Conservation (phyloP, 148 eudicot genomes). For the Diospyros kaki region DNA sequence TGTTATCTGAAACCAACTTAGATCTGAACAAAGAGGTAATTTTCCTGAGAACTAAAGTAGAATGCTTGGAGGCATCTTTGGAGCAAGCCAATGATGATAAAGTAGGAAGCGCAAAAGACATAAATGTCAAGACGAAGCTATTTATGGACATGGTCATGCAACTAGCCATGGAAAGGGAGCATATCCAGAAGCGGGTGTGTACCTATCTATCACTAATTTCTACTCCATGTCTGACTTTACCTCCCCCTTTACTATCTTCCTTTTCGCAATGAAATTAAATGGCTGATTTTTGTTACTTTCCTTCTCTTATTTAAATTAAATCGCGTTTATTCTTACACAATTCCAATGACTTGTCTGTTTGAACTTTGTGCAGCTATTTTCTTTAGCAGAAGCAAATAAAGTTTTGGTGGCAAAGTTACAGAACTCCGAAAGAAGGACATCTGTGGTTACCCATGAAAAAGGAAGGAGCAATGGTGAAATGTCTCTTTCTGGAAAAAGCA, state of each 20-base stretch:
- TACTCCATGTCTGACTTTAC: background rate
- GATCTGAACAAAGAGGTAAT: conserved; percentile 54
- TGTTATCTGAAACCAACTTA: conserved; percentile 52
- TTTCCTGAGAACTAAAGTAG: conserved; percentile 40
- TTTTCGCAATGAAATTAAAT: background rate
- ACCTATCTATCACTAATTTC: background rate
- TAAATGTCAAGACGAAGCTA: conserved; percentile 43
- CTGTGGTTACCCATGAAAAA: conserved; percentile 17
- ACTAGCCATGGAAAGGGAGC: conserved; percentile 75
- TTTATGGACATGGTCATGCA: conserved; percentile 73
- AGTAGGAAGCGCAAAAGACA: conserved; percentile 47
- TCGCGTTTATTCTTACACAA: background rate
- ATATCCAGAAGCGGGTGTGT: conserved; percentile 68
- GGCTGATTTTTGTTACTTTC: background rate
- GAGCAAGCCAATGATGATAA: conserved; percentile 38
- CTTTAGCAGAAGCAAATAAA: conserved; percentile 59
- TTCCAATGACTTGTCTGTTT: background rate
- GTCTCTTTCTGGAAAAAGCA: conserved; percentile 16
- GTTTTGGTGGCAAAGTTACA: conserved; percentile 51
- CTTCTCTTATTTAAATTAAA: background rate
- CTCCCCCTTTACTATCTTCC: background rate
- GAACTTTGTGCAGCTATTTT: conserved; percentile 46
- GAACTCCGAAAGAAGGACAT: conserved; percentile 25
- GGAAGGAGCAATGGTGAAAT: conserved; percentile 19
- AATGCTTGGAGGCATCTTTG: conserved; percentile 37